Evolutionary conservation across 2,329 filamentous ascomycete genomes (phyloP), one percentile per base, ranked within the genome.

Genomic region (Stagonosporopsis cucurbitacearum): DNA sequence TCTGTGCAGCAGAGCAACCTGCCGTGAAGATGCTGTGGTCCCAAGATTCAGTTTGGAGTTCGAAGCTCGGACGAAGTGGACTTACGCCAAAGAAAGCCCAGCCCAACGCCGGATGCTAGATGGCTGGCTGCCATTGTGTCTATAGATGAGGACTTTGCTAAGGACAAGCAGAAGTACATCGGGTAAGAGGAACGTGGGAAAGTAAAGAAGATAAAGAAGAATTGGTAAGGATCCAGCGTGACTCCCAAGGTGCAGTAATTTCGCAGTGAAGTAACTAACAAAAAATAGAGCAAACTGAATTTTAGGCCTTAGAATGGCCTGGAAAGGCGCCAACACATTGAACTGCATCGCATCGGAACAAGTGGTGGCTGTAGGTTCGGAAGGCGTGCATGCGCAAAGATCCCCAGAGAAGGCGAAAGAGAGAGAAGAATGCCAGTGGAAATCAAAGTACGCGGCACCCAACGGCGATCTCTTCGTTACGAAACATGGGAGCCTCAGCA

Each of bases 171-270:
- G 41, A n/a, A 63, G 44, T 11, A 57, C n/a, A 30, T 63, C 60
- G 12, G 56, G 58, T 22, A 61, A 48, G 9, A 63, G 23, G 6
- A 63, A 63, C 9, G 60, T 63, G 7, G 60, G 60, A 22, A 60
- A 58, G 37, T 63, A 63, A 22, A 63, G 41, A 23, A 63, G 35
- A 41, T 63, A 63, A 3, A 63, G 56, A 39, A 63, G 45, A 35
- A 63, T 61, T 3, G 60, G 60, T 33, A 63, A 33, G 11, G 60
- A 63, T 6, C 43, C 42, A 11, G 50, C 54, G 39, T 63, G 60
- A 42, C 60, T 63, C 20, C 55, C 60, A 26, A 63, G 50, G 55
- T 63, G 60, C 40, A 63, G 32, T 22, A 63, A 42, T 30, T 63
- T 63, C 5, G 60, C 60, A 28, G 55, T 50, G 35, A 63, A 63